Percentiles rank a stretch among this genome's conserved stretches.
Evolutionary conservation across 345 rosid species (phyloP).

Genomic region (Boechera stricta): DNA sequence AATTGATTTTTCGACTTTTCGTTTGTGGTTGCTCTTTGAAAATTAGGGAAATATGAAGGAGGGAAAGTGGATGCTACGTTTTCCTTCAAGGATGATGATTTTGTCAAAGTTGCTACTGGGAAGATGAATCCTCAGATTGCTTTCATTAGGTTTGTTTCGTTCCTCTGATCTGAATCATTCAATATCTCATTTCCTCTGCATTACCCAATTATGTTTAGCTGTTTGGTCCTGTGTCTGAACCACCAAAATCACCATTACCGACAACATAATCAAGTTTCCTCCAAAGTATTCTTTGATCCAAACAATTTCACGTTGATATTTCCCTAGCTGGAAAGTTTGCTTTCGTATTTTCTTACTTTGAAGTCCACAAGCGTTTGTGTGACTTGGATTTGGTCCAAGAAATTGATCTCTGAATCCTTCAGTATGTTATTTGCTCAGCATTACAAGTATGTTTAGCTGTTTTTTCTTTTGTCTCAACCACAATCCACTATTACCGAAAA

Average conservation of each 20-base stretch:
- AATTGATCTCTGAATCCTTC: background rate
- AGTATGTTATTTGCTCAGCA: background rate
- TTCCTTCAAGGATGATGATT: slow-evolving; percentile 90
- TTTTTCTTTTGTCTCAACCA: slow-evolving; percentile 5
- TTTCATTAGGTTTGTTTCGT: slow-evolving; percentile 70
- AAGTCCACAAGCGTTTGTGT: background rate
- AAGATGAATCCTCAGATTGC: slow-evolving; percentile 97
- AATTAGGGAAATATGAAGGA: slow-evolving; percentile 74
- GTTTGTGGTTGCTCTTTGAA: background rate
- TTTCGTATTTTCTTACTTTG: too few relatives aligned
- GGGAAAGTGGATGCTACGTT: slow-evolving; percentile 91
- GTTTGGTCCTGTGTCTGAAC: slow-evolving; percentile 18
- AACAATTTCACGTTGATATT: background rate
- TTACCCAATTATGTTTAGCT: background rate
- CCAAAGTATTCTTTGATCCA: background rate
- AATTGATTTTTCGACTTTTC: background rate
- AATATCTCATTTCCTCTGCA: background rate
- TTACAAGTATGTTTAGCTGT: background rate
- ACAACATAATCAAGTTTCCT: background rate
- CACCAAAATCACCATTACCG: background rate
- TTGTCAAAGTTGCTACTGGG: slow-evolving; percentile 86
- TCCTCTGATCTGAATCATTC: slow-evolving; percentile 12
- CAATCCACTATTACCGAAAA: background rate
- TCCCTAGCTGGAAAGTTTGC: background rate
- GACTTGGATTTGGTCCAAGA: background rate